Percentiles rank a stretch among this genome's conserved stretches.
Evolutionary conservation across 257 asterid genomes (phyloP).

Genomic region (Solanum virginianum): DNA sequence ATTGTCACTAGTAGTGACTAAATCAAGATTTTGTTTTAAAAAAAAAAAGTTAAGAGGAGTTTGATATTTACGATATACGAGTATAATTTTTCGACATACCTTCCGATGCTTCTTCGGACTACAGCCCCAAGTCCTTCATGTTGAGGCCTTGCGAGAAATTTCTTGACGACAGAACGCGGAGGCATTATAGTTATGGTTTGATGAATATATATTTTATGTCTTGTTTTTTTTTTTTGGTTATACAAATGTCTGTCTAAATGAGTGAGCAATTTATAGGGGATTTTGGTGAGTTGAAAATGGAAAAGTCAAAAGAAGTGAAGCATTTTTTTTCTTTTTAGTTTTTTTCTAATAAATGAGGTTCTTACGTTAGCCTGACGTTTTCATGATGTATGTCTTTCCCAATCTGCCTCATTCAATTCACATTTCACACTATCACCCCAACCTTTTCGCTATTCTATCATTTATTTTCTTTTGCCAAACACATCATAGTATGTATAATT

Average conservation of each 20-base stretch:
- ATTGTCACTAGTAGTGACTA: neutral
- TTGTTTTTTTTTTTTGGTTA: neutral
- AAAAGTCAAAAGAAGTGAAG: neutral
- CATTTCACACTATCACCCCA: neutral
- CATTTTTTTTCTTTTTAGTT: neutral
- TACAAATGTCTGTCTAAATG: neutral
- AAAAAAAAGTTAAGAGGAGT: no score
- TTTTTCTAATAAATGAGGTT: neutral
- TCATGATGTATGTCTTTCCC: neutral
- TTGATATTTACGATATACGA: neutral
- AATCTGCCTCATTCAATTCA: neutral
- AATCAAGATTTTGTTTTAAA: no score
- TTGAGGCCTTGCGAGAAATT: constrained; percentile 71
- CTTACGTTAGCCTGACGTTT: neutral
- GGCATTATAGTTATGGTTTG: neutral
- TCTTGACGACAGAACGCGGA: constrained; percentile 57
- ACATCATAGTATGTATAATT: neutral
- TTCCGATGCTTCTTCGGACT: constrained; percentile 91
- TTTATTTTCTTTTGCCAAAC: neutral
- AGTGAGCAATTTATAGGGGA: constrained; percentile 9
- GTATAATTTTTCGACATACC: constrained; percentile 12
- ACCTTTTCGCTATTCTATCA: neutral
- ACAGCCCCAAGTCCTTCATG: constrained; percentile 83
- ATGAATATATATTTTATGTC: neutral
- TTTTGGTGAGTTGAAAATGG: neutral